Conservation (phyloP, 352 stramenopile species). For the Phytophthora meadii region DNA sequence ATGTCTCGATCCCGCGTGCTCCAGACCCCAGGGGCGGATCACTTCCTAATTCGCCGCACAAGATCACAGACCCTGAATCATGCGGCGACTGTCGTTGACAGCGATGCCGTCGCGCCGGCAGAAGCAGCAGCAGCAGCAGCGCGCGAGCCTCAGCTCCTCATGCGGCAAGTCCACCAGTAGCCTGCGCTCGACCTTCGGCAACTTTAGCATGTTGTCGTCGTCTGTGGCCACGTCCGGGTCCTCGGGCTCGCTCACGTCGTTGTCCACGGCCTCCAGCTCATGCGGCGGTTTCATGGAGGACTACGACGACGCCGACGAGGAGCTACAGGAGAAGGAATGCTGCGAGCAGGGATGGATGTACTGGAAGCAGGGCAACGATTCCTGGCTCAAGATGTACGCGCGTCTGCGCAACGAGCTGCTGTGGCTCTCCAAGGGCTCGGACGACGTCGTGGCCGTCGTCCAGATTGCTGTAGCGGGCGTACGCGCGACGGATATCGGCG, state of each 20-base stretch:
- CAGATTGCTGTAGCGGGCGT: slow-evolving; percentile 73
- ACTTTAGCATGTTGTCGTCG: slow-evolving; percentile 39
- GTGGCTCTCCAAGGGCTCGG: slow-evolving; percentile 63
- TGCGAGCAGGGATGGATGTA: slow-evolving; percentile 75
- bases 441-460: slow-evolving; percentile 54
- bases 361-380: slow-evolving; percentile 67
- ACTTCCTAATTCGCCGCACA: slow-evolving; percentile 38
- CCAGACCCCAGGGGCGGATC: slow-evolving; percentile 5
- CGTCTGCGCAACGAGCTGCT: slow-evolving; percentile 73
- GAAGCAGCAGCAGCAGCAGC: slow-evolving; percentile 26
- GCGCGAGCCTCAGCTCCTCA: slow-evolving; percentile 19
- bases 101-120: slow-evolving; percentile 39
- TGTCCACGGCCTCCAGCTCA: slow-evolving; percentile 62
- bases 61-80: slow-evolving; percentile 1
- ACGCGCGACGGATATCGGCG: slow-evolving; percentile 52
- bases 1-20: slow-evolving; percentile 7
- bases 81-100: slow-evolving; percentile 45
- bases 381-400: slow-evolving; percentile 83
- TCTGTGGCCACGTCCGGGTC: slow-evolving; percentile 36
- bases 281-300: slow-evolving; percentile 53
- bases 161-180: slow-evolving; percentile 30
- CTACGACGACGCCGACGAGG: slow-evolving; percentile 33
- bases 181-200: slow-evolving; percentile 38
- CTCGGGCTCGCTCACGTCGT: slow-evolving; percentile 37
- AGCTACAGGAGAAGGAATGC: slow-evolving; percentile 34